Conservation (phyloP, 2,329 filamentous ascomycete genomes). For the Diaporthe sp. region DNA sequence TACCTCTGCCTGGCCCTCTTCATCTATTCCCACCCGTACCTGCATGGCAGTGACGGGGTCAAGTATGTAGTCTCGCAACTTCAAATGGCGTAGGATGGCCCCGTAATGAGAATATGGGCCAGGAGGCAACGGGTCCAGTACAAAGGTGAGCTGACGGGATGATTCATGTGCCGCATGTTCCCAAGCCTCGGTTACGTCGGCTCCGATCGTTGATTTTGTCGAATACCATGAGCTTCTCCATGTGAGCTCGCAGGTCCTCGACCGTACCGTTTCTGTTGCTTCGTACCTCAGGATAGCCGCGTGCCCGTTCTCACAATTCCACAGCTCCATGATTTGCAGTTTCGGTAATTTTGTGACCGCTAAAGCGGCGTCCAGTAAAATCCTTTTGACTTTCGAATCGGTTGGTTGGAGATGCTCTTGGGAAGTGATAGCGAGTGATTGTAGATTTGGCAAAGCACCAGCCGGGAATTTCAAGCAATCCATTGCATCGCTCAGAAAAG, state of each 20-base stretch:
- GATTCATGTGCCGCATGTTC: neutral
- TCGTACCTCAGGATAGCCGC: constrained; percentile 24
- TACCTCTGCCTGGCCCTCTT: neutral
- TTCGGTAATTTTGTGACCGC: neutral
- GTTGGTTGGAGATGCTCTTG: neutral
- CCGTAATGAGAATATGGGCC: neutral
- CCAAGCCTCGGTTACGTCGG: neutral
- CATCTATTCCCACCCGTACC: neutral
- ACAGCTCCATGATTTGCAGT: constrained; percentile 33
- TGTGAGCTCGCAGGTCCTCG: neutral
- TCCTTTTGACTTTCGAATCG: neutral
- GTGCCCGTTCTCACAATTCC: constrained; percentile 12
- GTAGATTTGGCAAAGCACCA: neutral
- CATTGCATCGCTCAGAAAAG: constrained; percentile 23
- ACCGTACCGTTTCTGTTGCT: neutral
- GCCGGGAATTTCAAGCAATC: neutral
- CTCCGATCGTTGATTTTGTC: neutral
- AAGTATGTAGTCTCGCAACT: constrained; percentile 4
- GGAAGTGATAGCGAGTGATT: constrained; percentile 25
- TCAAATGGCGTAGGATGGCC: neutral
- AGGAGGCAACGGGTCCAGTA: constrained; percentile 9
- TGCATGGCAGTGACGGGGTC: constrained; percentile 4
- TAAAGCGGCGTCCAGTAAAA: neutral
- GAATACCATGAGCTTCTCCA: constrained; percentile 1
- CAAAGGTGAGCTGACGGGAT: constrained; percentile 11